Percentiles rank a stretch among this genome's conserved stretches.
These are phyloP conservation scores for Beverwykella pulmonaria DNA, from an alignment of 495 filamentous ascomycete species.

Conservation along the genomic window DNA sequence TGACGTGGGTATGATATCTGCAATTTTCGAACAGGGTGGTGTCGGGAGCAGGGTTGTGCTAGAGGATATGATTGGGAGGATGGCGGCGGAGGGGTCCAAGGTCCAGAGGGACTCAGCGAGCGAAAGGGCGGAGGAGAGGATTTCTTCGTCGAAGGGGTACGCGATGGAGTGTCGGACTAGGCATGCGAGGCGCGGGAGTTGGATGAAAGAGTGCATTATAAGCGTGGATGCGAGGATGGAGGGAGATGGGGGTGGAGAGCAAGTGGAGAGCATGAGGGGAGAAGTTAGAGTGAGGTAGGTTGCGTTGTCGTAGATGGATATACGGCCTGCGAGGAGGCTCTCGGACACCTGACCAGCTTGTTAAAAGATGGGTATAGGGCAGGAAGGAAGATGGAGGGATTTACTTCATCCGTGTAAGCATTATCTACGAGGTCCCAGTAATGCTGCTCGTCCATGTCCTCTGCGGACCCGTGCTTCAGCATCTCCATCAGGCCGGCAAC, in stretches of 20 bases:
- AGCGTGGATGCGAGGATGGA: not conserved
- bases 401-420: constrained; percentile 16
- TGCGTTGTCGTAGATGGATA: constrained; percentile 12
- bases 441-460: not conserved
- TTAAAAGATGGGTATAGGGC: not conserved
- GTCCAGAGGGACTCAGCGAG: constrained; percentile 9
- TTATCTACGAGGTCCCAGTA: constrained; percentile 13
- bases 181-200: constrained; percentile 10
- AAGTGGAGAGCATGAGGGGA: not conserved
- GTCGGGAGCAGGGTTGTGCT: not conserved
- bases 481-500: not conserved
- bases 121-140: not conserved
- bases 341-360: constrained; percentile 1
- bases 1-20: constrained; percentile 2
- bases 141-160: not conserved
- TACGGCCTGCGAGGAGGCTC: not conserved
- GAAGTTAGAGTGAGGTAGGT: constrained; percentile 1
- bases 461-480: constrained; percentile 1
- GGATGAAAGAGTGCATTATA: constrained; percentile 15
- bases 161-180: not conserved
- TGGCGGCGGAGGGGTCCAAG: not conserved
- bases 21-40: constrained; percentile 2
- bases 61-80: not conserved
- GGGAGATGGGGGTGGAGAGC: not conserved
- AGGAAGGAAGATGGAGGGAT: not conserved